These are phyloP conservation scores for Moesziomyces parantarcticus DNA, from an alignment of 1,284 basidiomycete genomes.

Conservation along the genomic window DNA sequence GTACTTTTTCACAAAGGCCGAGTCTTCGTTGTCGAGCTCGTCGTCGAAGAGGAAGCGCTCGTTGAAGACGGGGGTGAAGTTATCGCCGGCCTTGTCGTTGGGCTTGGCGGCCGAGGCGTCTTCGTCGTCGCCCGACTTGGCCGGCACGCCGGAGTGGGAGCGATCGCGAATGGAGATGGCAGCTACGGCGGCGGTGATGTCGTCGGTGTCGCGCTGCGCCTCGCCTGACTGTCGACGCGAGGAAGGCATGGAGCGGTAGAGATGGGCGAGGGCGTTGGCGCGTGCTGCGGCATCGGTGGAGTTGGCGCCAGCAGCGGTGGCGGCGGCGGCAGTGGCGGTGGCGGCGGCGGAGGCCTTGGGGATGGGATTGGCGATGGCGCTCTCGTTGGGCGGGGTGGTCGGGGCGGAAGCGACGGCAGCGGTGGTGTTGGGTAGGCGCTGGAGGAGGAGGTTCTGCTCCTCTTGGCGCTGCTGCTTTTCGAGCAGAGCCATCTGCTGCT, in stretches of 20 bases:
- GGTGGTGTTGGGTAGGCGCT: constrained; percentile 11
- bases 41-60: constrained; percentile 66
- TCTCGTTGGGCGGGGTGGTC: constrained; percentile 40
- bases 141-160: no score
- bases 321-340: background rate
- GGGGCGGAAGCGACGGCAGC: constrained; percentile 42
- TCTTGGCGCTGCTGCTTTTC: constrained; percentile 57
- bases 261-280: constrained; percentile 13
- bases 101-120: constrained; percentile 2
- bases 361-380: constrained; percentile 19
- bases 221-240: constrained; percentile 40
- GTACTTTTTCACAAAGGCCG: constrained; percentile 66
- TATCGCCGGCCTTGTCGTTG: constrained; percentile 20
- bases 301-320: constrained; percentile 1
- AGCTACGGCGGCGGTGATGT: constrained; percentile 29
- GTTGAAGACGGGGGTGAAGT: constrained; percentile 61
- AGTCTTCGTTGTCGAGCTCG: constrained; percentile 65
- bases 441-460: constrained; percentile 45
- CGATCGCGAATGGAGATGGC: constrained; percentile 19
- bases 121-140: background rate
- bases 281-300: constrained; percentile 7
- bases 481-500: constrained; percentile 55
- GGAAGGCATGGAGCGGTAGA: constrained; percentile 44
- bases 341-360: constrained; percentile 19
- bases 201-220: constrained; percentile 15